Evolutionary conservation across 2,329 filamentous ascomycete species (phyloP), one percentile per base, ranked within the genome.

Genomic region (Chrysoporthe cubensis): DNA sequence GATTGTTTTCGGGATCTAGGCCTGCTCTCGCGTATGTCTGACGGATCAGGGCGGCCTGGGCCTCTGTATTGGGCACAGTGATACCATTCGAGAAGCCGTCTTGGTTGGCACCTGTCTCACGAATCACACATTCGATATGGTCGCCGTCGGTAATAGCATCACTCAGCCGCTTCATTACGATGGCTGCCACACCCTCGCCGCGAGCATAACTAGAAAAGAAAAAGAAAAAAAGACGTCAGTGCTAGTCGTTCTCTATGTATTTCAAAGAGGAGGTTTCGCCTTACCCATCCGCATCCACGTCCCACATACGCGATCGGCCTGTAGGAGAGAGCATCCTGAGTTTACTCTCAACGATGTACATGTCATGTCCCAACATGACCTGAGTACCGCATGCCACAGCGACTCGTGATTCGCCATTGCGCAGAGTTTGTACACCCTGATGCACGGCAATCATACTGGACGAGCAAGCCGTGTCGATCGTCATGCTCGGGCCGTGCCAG

Each of bases 81-180:
- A 87, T 81, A 0, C 84, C 84, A 11, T 72, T 8, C 72, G 83
- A 76, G 14, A 71, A 73, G 9, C 85, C 85, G 69, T 87, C 84
- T 42, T 78, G 77, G 67, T 83, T 84, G 50, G 78, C 67, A n/a
- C 76, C 79, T 0, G 79, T 80, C 40, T 78, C 80, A 0, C 81
- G 78, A 59, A 85, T 79, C 54, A 84, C 68, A 11, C 75, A 77
- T 26, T 78, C 73, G 57, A 84, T 80, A 0, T 69, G 26, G 52
- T 80, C 78, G 0, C 82, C 81, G 61, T 84, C 84, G 7, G 74
- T 73, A 11, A 87, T 66, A 0, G 86, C 86, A 48, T 77, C 76
- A 13, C 78, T 78, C 26, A 79, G 74, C 1, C 74, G 78, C 74
- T 87, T 87, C 4, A 87, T 69, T 0, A 86, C 69, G 0, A 87